phyloP scores from a whole-genome alignment of 306 rosid genomes.

The Neltuma alba region DNA sequence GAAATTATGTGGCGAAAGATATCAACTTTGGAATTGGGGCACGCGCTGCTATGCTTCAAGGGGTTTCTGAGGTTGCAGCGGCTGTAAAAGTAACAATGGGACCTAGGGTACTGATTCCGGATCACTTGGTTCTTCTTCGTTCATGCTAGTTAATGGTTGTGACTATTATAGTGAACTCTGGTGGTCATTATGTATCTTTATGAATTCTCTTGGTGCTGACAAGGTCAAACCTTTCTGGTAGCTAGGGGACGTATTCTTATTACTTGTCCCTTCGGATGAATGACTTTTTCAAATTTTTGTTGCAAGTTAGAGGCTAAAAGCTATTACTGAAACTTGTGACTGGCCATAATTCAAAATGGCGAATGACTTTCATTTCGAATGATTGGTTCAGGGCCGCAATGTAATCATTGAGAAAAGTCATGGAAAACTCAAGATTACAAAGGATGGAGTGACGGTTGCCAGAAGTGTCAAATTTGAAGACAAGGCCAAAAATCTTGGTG shows the following conservation, averaged over 20 bases:
- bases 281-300: background rate
- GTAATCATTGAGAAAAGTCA: constrained; percentile 75
- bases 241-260: background rate
- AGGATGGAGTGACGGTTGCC: constrained; percentile 96
- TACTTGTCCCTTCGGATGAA: background rate
- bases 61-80: constrained; percentile 90
- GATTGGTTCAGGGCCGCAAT: constrained; percentile 78
- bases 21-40: constrained; percentile 83
- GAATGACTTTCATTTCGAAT: constrained; percentile 6
- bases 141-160: constrained; percentile 5
- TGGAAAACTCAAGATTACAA: constrained; percentile 71
- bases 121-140: constrained; percentile 8
- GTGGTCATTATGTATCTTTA: background rate
- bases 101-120: constrained; percentile 67
- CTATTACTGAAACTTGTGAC: background rate
- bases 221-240: background rate
- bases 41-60: constrained; percentile 88
- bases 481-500: constrained; percentile 81
- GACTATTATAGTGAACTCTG: background rate
- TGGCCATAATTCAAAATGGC: background rate
- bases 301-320: background rate
- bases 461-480: constrained; percentile 78
- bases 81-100: constrained; percentile 99
- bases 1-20: constrained; percentile 83
- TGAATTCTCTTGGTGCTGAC: background rate